These are phyloP conservation scores for Penicillium palitans DNA, from an alignment of 2,329 filamentous ascomycete species.

Conservation along the genomic window DNA sequence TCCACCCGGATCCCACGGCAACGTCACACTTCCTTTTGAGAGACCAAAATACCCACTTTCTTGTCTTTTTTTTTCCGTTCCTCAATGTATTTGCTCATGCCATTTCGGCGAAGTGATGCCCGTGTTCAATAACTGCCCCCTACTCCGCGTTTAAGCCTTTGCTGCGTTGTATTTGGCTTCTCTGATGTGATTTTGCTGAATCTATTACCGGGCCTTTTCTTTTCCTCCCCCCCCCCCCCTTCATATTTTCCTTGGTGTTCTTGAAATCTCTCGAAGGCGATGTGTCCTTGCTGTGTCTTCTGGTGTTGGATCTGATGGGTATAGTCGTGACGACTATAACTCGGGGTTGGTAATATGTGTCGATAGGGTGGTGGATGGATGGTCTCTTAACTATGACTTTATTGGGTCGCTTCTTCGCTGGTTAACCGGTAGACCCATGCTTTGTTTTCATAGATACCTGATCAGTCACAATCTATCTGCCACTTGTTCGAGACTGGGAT, in stretches of 20 bases:
- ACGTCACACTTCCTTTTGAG: conserved; percentile 18
- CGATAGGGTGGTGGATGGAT: conserved; percentile 3
- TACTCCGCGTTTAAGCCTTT: conserved; percentile 14
- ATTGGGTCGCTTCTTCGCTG: background rate
- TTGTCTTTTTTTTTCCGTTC: background rate
- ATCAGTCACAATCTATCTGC: conserved; percentile 14
- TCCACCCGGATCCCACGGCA: conserved; percentile 15
- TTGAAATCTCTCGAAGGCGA: conserved; percentile 16
- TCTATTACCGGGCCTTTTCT: conserved; percentile 2
- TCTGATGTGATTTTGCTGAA: conserved; percentile 12
- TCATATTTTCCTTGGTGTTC: conserved; percentile 7
- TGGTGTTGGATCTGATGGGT: background rate
- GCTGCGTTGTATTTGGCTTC: conserved; percentile 16
- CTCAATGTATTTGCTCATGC: conserved; percentile 21
- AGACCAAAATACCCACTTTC: conserved; percentile 19
- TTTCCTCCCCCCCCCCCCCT: background rate
- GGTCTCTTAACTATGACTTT: conserved; percentile 9
- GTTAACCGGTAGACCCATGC: conserved; percentile 1
- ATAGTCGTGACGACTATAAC: background rate
- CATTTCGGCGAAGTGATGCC: conserved; percentile 17
- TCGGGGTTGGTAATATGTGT: conserved; percentile 5
- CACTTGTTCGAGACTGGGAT: conserved; percentile 7
- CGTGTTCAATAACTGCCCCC: conserved; percentile 8
- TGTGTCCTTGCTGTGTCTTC: conserved; percentile 5
- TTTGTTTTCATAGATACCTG: conserved; percentile 9